Conservation (phyloP, 371 early-diverging fungal genomes). For the Apophysomyces variabilis region DNA sequence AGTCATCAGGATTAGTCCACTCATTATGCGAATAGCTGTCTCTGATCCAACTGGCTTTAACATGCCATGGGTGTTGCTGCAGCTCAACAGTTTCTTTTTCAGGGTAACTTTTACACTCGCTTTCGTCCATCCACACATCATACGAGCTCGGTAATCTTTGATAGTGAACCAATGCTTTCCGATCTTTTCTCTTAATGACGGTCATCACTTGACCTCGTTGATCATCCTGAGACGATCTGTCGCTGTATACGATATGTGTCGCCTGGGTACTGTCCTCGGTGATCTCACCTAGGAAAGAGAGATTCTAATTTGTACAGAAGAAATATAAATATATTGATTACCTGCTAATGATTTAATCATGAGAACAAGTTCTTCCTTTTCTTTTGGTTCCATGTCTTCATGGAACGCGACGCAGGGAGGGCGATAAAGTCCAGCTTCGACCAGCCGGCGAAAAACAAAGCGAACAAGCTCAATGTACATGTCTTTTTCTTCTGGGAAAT, state of each 20-base stretch:
- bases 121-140: conserved; percentile 65
- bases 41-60: conserved; percentile 69
- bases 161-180: conserved; percentile 68
- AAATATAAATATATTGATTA: conserved; percentile 18
- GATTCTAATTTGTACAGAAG: not conserved
- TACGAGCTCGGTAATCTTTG: conserved; percentile 78
- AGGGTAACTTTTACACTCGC: conserved; percentile 44
- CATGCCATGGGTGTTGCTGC: conserved; percentile 59
- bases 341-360: conserved; percentile 56
- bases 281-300: conserved; percentile 34
- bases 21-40: conserved; percentile 75
- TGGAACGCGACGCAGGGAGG: conserved; percentile 54
- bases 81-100: not conserved
- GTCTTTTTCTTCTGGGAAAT: conserved; percentile 41
- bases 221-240: conserved; percentile 21
- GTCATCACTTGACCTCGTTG: conserved; percentile 36
- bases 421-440: conserved; percentile 37
- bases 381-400: conserved; percentile 43
- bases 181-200: conserved; percentile 44
- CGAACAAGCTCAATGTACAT: conserved; percentile 46
- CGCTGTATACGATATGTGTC: conserved; percentile 62
- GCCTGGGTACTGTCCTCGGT: conserved; percentile 45
- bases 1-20: conserved; percentile 78
- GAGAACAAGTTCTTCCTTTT: conserved; percentile 38
- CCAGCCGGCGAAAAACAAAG: conserved; percentile 45